phyloP scores from a whole-genome alignment of 2,329 filamentous ascomycete species.

The Colletotrichum neosansevieriae region DNA sequence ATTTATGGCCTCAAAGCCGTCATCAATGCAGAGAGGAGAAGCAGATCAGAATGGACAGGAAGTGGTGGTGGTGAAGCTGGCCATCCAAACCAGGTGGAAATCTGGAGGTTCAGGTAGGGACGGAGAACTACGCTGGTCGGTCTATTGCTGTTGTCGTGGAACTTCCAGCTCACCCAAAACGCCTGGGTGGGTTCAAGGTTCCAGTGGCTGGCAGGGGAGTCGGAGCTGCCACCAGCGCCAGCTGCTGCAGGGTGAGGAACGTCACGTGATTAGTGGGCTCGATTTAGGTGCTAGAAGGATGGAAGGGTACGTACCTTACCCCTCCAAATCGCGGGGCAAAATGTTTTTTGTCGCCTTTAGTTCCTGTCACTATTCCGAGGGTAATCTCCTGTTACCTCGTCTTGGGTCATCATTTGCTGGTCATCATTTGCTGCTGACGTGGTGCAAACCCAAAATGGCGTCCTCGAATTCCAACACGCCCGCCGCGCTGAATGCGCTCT shows the following conservation, averaged over 20 bases:
- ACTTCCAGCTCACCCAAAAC: slow-evolving; percentile 43
- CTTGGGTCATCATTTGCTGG: not conserved
- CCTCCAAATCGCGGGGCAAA: slow-evolving; percentile 43
- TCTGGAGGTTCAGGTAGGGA: slow-evolving; percentile 14
- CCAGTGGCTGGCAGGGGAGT: slow-evolving; percentile 26
- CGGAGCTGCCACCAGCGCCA: slow-evolving; percentile 10
- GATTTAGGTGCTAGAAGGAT: not conserved
- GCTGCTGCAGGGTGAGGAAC: slow-evolving; percentile 9
- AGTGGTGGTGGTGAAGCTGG: slow-evolving; percentile 23
- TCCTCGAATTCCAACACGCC: slow-evolving; percentile 45
- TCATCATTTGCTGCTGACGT: not conserved
- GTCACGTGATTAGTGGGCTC: slow-evolving; percentile 22
- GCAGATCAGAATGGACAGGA: slow-evolving; percentile 12
- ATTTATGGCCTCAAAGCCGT: slow-evolving; percentile 15
- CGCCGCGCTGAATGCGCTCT: slow-evolving; percentile 53
- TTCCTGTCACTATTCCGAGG: not conserved
- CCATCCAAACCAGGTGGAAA: slow-evolving; percentile 23
- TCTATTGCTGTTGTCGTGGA: slow-evolving; percentile 26
- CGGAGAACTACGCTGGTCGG: slow-evolving; percentile 8
- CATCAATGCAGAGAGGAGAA: slow-evolving; percentile 34
- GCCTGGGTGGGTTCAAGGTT: slow-evolving; percentile 33
- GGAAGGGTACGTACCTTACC: slow-evolving; percentile 36
- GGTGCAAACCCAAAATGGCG: slow-evolving; percentile 6
- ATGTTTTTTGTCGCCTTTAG: slow-evolving; percentile 25
- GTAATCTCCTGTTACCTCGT: no score